Conservation (phyloP, 2,329 filamentous ascomycete species). For the Moelleriella libera region DNA sequence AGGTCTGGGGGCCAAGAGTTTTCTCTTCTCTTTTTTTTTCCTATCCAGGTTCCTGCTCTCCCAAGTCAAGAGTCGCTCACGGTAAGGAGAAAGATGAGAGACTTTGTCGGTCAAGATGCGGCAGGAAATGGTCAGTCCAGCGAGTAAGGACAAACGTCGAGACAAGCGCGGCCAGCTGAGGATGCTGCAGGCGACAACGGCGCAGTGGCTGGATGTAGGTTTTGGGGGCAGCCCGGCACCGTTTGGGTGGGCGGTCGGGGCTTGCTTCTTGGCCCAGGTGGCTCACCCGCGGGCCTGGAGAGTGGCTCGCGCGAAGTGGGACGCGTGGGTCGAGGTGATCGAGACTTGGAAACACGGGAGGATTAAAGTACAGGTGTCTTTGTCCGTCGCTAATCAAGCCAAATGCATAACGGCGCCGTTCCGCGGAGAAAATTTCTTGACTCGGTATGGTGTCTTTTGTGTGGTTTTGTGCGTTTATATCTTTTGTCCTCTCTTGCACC, state of each 20-base stretch:
- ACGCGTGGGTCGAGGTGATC: neutral
- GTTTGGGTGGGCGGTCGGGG: conserved; percentile 1
- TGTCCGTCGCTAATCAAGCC: neutral
- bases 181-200: conserved; percentile 4
- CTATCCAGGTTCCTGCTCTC: too few relatives aligned
- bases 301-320: neutral
- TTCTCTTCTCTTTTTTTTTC: too few relatives aligned
- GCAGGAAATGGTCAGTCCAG: too few relatives aligned
- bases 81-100: too few relatives aligned
- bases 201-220: neutral
- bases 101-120: too few relatives aligned
- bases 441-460: too few relatives aligned
- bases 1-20: too few relatives aligned
- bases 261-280: neutral
- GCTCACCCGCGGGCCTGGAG: neutral
- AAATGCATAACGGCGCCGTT: neutral
- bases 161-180: conserved; percentile 1
- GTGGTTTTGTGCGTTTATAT: too few relatives aligned
- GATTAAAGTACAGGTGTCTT: neutral
- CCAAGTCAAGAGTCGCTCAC: too few relatives aligned
- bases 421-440: neutral
- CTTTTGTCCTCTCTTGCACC: too few relatives aligned
- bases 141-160: conserved; percentile 1
- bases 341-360: too few relatives aligned
- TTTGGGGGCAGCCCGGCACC: conserved; percentile 2